Evolutionary conservation across 768 basidiomycete genomes (phyloP).

Genomic region (Lentinula lateritia): DNA sequence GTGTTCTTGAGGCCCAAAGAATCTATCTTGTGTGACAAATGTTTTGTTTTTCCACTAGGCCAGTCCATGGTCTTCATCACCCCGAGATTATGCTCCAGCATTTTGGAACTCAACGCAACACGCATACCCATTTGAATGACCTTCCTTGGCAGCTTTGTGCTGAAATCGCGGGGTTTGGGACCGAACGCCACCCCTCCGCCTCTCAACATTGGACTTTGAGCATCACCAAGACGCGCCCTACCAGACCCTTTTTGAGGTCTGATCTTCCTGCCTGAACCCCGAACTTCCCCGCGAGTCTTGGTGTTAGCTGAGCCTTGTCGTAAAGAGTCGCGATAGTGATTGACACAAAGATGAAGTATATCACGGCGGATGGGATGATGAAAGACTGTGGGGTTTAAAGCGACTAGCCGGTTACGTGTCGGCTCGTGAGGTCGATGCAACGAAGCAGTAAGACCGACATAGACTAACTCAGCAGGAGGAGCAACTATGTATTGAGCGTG

Average conservation of each 20-base stretch:
- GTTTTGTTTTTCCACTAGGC: constrained; percentile 69
- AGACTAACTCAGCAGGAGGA: constrained; percentile 43
- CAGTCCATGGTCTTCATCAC: constrained; percentile 70
- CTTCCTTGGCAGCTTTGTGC: constrained; percentile 89
- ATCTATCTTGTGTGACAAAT: constrained; percentile 57
- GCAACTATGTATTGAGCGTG: constrained; percentile 20
- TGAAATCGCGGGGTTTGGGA: constrained; percentile 87
- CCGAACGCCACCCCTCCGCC: constrained; percentile 94
- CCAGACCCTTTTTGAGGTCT: constrained; percentile 91
- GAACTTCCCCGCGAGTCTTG: constrained; percentile 87
- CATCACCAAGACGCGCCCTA: constrained; percentile 84
- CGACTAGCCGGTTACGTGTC: constrained; percentile 40
- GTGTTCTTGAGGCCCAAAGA: constrained; percentile 66
- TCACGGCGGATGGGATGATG: constrained; percentile 84
- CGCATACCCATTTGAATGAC: constrained; percentile 91
- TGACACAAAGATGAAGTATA: constrained; percentile 88
- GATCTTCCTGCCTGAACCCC: constrained; percentile 85
- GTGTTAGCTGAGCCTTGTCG: constrained; percentile 92
- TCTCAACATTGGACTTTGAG: constrained; percentile 77
- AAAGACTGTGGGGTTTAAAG: constrained; percentile 80
- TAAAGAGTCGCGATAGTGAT: constrained; percentile 80
- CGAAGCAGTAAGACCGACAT: constrained; percentile 57
- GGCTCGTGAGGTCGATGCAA: constrained; percentile 36
- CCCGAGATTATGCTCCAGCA: constrained; percentile 68
- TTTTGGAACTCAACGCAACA: constrained; percentile 79